Evolutionary conservation across 2,329 filamentous ascomycete genomes (phyloP).

Genomic region (Boeremia lycopersici): DNA sequence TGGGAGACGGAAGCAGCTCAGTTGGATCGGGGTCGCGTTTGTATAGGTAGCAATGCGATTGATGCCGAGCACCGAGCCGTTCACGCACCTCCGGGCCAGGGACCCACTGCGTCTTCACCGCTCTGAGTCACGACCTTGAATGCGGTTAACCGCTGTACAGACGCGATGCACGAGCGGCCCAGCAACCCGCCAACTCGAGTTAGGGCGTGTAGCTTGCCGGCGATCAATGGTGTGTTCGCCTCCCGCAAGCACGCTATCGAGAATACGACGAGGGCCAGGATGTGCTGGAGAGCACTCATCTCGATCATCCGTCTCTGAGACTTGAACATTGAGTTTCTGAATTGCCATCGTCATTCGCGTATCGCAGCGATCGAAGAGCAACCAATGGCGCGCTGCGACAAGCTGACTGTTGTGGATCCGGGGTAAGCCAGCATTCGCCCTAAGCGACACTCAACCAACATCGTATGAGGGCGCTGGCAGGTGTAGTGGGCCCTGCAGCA

Average conservation of each 20-base stretch:
- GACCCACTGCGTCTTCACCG: slow-evolving; percentile 23
- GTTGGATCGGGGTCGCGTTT: neutral
- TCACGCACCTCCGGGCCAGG: slow-evolving; percentile 6
- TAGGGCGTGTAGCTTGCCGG: slow-evolving; percentile 12
- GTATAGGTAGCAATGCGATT: neutral
- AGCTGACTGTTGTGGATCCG: slow-evolving; percentile 14
- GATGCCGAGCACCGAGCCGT: slow-evolving; percentile 7
- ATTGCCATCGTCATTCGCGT: slow-evolving; percentile 2
- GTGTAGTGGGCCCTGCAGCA: slow-evolving; percentile 1
- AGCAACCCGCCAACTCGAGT: slow-evolving; percentile 13
- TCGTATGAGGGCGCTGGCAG: slow-evolving; percentile 9
- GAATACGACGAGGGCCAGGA: neutral
- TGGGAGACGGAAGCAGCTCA: neutral
- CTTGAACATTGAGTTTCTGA: neutral
- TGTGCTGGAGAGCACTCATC: neutral
- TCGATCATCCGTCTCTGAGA: neutral
- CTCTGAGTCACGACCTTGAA: slow-evolving; percentile 22
- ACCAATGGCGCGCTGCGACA: slow-evolving; percentile 2
- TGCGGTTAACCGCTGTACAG: slow-evolving; percentile 13
- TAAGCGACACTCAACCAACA: slow-evolving; percentile 3
- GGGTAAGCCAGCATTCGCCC: slow-evolving; percentile 13
- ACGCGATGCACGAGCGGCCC: slow-evolving; percentile 15
- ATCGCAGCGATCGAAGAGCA: neutral
- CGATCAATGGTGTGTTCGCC: slow-evolving; percentile 11
- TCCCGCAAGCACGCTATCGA: slow-evolving; percentile 6